Base-by-base conservation (phyloP, 495 filamentous ascomycete genomes). In the Penicillium atrosanguineum region DNA sequence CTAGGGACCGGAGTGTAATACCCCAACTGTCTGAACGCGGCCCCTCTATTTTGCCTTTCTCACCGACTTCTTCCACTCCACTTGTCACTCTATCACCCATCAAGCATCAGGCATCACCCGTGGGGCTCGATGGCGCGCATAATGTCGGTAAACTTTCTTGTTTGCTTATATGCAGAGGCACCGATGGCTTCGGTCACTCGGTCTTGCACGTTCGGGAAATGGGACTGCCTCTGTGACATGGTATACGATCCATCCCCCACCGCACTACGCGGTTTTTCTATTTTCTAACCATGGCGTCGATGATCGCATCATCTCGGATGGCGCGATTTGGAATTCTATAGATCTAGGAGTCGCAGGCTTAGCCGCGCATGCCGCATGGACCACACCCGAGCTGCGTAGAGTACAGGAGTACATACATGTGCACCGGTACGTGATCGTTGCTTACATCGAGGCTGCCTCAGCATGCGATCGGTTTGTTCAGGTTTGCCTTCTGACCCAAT, bases 121-220 rank as follows among this genome's bases (percentile, higher is more conserved):
- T 46, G 46, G 57, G 49, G 46, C 53, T 45, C 19, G 28, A 59
- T 54, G 59, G 50, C 53, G 29, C 53, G 59, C 59, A 62, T 57
- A 25, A 65, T 60, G 62, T 59, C 60, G 40, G 47, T 50, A 28
- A 58, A 55, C 48, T 62, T 62, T 55, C 59, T 62, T 58, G 59
- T 55, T 58, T 62, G 59, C 55, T 57, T 46, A 47, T 42, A 49
- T 49, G 44, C 48, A 59, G 34, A 18, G 29, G 1, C 40, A 39
- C 31, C 20, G 23, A 42, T 34, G 36, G 26, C 46, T 31, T 48
- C 25, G 28, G 42, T 18, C n/a, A 19, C 37, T 50, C 40, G 57
- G 18, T n/a, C 40, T 49, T 48, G 52, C 57, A 60, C 57, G 52
- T 55, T 60, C 48, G 29, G 12, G 26, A 9, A 15, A 21, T 19